Conservation (phyloP, 1,284 basidiomycete species). For the Sporisorium iseilematis-ciliati region DNA sequence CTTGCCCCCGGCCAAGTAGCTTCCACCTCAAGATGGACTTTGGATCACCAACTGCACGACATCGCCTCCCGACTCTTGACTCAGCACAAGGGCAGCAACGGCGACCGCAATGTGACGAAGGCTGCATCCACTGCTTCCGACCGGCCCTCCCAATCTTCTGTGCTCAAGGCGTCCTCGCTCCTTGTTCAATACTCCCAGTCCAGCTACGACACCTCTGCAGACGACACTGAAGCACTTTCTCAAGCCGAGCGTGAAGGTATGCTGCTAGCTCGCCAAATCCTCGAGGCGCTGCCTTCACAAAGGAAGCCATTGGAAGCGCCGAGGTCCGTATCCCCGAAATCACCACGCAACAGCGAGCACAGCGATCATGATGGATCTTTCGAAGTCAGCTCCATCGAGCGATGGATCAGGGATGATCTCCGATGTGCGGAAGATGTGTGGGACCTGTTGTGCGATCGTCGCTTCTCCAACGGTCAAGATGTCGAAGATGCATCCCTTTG, state of each 20-base stretch:
- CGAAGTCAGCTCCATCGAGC: conserved; percentile 28
- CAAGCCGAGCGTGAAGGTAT: neutral
- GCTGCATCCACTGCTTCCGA: conserved; percentile 19
- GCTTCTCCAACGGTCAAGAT: conserved; percentile 4
- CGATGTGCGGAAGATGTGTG: conserved; percentile 33
- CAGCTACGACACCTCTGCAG: neutral
- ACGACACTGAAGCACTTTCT: neutral
- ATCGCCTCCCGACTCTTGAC: conserved; percentile 22
- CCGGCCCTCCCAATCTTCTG: conserved; percentile 20
- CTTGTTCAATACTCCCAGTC: conserved; percentile 19
- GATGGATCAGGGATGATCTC: conserved; percentile 29
- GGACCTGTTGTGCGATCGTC: conserved; percentile 35
- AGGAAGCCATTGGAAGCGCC: conserved; percentile 17
- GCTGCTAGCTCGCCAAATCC: conserved; percentile 19
- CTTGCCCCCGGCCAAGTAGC: conserved; percentile 24
- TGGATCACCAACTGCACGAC: conserved; percentile 30
- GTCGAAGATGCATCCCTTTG: neutral
- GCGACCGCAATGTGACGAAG: conserved; percentile 18
- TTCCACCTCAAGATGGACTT: conserved; percentile 40
- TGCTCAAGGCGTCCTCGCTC: conserved; percentile 38
- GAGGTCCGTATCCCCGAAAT: neutral
- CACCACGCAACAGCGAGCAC: conserved; percentile 12
- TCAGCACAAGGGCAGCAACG: conserved; percentile 14
- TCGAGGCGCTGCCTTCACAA: conserved; percentile 32
- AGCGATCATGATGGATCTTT: conserved; percentile 21